Evolutionary conservation across 192 early-diverging fungal genomes (phyloP), one percentile per base, ranked within the genome.

Genomic region (Geosiphon pyriformis): DNA sequence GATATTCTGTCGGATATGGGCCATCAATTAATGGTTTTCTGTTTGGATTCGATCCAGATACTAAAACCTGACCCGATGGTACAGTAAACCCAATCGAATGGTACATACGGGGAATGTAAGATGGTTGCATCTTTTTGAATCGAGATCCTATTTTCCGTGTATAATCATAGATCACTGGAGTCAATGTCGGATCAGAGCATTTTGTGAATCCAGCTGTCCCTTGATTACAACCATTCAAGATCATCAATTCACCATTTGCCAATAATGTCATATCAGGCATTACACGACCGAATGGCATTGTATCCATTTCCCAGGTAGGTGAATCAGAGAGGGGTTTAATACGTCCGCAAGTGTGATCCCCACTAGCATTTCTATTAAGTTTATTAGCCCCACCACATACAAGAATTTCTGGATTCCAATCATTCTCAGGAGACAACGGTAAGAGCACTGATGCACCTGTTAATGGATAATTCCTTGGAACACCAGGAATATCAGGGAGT

Each of bases 21-120:
- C 71, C 61, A 26, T 73, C 50, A 57, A 74, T 22, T 68, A n/a
- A 70, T 53, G 23, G 64, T 64, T 74, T 32, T 2, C 77, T 72
- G 59, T 83, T 81, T 47, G 80, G 80, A 52, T 81, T 82, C 18
- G 83, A 85, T 12, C 84, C 86, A 3, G 81, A 76, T 30, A 86
- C 78, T 68, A 81, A 74, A 35, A 88, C 76, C 18, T 78, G 70
- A 18, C 83, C 85, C 59, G 85, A 84, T 6, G 78, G 78, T 30
- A 85, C 48, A 15, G 67, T 68, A 1, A 74, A 63, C 3, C 78
- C 78, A n/a, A 78, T 76, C 1, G 83, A 85, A 64, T 88, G 86
- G 64, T 88, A 88, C 76, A 88, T 78, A 22, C 86, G 64, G 1
- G 82, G 74, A 73, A 86, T 83, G 50, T 82, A 74, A n/a, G 78